These are phyloP conservation scores for Solidago caesia DNA, from an alignment of 129 eudicot genomes.

Conservation along the genomic window DNA sequence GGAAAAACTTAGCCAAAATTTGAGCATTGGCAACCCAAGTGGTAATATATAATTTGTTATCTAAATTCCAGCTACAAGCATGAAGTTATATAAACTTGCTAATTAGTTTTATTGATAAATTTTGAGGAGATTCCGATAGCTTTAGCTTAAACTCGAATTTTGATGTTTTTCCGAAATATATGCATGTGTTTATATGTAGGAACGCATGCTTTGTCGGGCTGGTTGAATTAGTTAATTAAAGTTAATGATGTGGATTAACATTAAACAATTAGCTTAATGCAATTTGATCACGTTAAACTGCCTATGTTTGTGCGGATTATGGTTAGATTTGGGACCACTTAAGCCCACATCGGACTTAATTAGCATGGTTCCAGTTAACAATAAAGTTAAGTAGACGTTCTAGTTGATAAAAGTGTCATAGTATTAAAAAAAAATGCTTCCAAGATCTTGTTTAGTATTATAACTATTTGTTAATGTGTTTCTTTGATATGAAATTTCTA, in stretches of 20 bases:
- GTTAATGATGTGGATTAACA: constrained; percentile 19
- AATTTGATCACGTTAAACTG: constrained; percentile 25
- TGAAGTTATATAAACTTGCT: too few species aligned
- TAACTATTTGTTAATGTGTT: background rate
- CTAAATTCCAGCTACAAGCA: too few species aligned
- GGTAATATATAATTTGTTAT: too few species aligned
- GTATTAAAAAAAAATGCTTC: background rate
- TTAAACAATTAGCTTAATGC: constrained; percentile 19
- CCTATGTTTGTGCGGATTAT: constrained; percentile 26
- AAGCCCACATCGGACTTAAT: constrained; percentile 6
- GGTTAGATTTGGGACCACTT: constrained; percentile 31
- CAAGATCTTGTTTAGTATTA: constrained; percentile 5
- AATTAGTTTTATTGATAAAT: too few species aligned
- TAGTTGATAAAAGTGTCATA: background rate
- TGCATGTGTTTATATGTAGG: constrained; percentile 22
- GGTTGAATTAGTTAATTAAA: constrained; percentile 6
- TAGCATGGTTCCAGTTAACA: constrained; percentile 9
- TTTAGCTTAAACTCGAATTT: background rate
- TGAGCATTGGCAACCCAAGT: too few species aligned
- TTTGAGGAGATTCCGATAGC: background rate
- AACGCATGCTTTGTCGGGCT: constrained; percentile 34
- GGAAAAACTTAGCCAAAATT: too few species aligned
- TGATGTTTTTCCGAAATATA: background rate
- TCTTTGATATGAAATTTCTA: background rate
- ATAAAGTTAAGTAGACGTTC: background rate